Evolutionary conservation across 2,329 filamentous ascomycete genomes (phyloP).

Genomic region (Penicillium sp.): DNA sequence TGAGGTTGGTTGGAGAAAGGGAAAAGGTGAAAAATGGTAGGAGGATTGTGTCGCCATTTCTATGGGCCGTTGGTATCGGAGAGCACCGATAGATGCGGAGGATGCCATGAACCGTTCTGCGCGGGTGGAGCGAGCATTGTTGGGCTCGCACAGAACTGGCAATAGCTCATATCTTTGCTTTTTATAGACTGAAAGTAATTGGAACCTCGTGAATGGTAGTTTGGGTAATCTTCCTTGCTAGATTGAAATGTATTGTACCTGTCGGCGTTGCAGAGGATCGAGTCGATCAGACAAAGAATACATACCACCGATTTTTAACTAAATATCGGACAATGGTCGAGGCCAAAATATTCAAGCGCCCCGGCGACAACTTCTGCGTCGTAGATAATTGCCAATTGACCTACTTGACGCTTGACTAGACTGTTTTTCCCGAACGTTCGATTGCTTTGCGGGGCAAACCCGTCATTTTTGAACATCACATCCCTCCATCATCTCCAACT

Average conservation of each 20-base stretch:
- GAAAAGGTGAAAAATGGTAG: background rate
- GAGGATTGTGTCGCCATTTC: constrained; percentile 10
- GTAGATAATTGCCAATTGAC: background rate
- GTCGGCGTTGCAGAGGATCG: background rate
- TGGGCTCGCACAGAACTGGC: background rate
- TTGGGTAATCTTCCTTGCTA: background rate
- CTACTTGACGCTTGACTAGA: background rate
- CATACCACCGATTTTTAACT: background rate
- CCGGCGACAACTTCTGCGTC: background rate
- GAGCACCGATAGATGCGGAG: constrained; percentile 33
- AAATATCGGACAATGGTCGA: background rate
- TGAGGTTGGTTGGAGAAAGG: constrained; percentile 1
- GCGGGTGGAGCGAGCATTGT: constrained; percentile 1
- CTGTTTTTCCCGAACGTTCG: constrained; percentile 36
- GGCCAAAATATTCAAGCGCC: background rate
- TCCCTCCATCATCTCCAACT: constrained; percentile 2
- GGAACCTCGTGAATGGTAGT: background rate
- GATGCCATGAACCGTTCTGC: constrained; percentile 17
- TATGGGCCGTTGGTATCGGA: constrained; percentile 32
- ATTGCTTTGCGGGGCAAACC: constrained; percentile 25
- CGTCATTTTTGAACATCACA: constrained; percentile 14
- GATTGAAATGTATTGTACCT: background rate
- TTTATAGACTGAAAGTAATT: background rate
- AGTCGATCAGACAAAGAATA: background rate
- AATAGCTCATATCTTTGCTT: background rate